These are phyloP conservation scores for Ramalina intermedia DNA, from an alignment of 495 filamentous ascomycete species.

Conservation along the genomic window DNA sequence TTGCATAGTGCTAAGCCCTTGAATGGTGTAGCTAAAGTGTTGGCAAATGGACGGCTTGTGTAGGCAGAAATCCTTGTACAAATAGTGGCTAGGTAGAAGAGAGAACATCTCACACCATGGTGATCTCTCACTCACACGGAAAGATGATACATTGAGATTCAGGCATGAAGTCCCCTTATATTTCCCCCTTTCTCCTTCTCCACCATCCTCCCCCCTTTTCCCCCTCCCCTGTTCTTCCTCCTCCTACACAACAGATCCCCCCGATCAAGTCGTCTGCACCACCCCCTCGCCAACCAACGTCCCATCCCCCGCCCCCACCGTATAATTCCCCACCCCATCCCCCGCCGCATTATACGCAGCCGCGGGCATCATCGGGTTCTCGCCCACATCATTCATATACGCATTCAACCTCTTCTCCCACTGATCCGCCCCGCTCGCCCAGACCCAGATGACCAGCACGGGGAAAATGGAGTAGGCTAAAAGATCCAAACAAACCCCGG, in stretches of 20 bases:
- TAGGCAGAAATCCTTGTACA: no score
- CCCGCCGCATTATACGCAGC: not conserved
- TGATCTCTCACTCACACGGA: no score
- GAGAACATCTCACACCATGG: no score
- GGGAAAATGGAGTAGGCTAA: not conserved
- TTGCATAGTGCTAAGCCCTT: no score
- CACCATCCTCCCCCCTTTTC: no score
- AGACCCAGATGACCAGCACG: not conserved
- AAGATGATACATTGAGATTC: no score
- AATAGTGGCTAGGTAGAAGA: no score
- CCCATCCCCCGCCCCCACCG: not conserved
- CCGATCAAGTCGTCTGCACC: not conserved
- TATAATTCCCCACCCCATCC: not conserved
- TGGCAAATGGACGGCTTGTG: no score
- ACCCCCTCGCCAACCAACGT: not conserved
- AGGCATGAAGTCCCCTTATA: no score
- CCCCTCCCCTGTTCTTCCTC: not conserved
- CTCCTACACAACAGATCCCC: not conserved
- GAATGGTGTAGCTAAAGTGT: no score
- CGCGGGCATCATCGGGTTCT: not conserved
- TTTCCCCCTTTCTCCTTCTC: no score
- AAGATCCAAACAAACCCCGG: not conserved
- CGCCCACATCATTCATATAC: not conserved
- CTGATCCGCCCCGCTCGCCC: not conserved
- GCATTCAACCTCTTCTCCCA: not conserved